Conservation (phyloP, 139 green algal genomes). For the Picochlorum sp. region DNA sequence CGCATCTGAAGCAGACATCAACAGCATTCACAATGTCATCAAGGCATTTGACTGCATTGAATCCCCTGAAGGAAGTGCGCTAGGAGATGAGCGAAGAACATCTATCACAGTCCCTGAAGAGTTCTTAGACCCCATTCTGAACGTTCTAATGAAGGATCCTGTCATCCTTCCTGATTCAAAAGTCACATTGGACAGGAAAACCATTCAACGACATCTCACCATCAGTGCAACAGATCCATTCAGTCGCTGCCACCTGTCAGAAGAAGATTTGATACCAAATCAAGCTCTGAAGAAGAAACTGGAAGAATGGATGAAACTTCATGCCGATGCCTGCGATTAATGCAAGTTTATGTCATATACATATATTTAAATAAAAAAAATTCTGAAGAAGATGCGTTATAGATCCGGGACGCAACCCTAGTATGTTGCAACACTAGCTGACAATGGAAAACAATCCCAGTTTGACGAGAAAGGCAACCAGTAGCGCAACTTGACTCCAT, state of each 20-base stretch:
- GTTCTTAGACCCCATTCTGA: conserved; percentile 42
- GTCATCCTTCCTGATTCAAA: conserved; percentile 49
- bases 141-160: conserved; percentile 24
- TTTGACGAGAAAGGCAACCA: too few species aligned
- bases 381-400: too few species aligned
- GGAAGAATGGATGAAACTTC: conserved; percentile 24
- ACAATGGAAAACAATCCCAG: too few species aligned
- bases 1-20: not conserved
- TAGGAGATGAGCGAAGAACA: not conserved
- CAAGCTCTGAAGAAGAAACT: conserved; percentile 33
- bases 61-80: not conserved
- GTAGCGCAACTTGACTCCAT: too few species aligned
- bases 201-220: conserved; percentile 57
- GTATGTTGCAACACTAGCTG: too few species aligned
- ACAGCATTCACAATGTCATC: not conserved
- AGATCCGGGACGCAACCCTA: too few species aligned
- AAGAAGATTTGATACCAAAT: conserved; percentile 39
- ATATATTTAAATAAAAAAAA: too few species aligned
- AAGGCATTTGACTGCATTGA: not conserved
- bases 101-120: conserved; percentile 31
- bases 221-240: conserved; percentile 62
- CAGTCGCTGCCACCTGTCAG: conserved; percentile 41
- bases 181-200: conserved; percentile 49
- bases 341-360: too few species aligned
- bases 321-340: too few species aligned